These are phyloP conservation scores for Fusarium pseudograminearum DNA, from an alignment of 2,329 filamentous ascomycete genomes.

Conservation along the genomic window DNA sequence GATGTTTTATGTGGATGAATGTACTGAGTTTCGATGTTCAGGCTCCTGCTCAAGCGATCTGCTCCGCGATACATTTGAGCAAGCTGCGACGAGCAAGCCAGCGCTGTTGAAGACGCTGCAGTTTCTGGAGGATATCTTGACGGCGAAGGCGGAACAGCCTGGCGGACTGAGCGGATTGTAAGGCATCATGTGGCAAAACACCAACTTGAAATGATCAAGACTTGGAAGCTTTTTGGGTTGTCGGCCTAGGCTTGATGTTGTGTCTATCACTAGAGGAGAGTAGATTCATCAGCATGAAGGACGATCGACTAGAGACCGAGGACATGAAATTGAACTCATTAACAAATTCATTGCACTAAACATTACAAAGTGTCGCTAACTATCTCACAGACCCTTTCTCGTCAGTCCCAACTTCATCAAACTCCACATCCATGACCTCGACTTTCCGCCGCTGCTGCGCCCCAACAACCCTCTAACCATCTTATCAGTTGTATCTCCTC, in stretches of 20 bases:
- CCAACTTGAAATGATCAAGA: background rate
- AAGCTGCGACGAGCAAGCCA: background rate
- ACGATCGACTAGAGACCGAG: background rate
- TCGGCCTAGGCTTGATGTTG: background rate
- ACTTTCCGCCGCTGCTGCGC: background rate
- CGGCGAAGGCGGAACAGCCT: too few relatives aligned
- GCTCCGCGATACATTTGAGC: background rate
- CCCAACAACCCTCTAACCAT: background rate
- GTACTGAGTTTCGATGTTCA: background rate
- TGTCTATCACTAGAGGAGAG: background rate
- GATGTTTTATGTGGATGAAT: rapidly evolving
- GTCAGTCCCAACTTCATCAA: constrained; percentile 23
- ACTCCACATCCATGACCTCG: constrained; percentile 27
- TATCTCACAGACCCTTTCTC: constrained; percentile 9
- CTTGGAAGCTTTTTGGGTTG: background rate
- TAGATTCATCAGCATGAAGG: background rate
- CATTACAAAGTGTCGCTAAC: background rate
- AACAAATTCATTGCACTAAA: background rate
- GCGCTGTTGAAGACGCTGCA: too few relatives aligned
- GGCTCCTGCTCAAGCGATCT: background rate
- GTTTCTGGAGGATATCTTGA: too few relatives aligned
- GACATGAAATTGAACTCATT: rapidly evolving
- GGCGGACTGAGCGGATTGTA: rapidly evolving
- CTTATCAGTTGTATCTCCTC: background rate
- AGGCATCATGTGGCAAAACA: too few relatives aligned